Conservation (phyloP, 2,329 filamentous ascomycete species). For the Bipolaris gigantea region DNA sequence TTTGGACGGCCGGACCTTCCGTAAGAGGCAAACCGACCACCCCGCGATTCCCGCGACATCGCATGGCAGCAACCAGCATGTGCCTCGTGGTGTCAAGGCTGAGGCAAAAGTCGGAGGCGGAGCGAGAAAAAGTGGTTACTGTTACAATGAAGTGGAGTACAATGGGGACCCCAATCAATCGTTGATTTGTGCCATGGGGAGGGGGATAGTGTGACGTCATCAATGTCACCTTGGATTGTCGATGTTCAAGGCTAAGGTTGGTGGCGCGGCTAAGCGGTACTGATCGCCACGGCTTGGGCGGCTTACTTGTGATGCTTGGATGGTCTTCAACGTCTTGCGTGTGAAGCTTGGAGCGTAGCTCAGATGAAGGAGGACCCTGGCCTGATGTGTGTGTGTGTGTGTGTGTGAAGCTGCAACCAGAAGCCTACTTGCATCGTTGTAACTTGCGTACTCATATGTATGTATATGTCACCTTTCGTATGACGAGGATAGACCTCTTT, state of each 20-base stretch:
- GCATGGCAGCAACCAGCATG: not conserved
- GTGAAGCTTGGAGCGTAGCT: constrained; percentile 5
- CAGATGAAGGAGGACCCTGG: not conserved
- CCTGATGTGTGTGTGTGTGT: not conserved
- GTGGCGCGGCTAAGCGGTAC: constrained; percentile 14
- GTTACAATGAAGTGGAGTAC: not conserved
- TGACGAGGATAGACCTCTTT: not conserved
- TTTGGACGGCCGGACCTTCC: not conserved
- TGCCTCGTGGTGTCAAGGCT: not conserved
- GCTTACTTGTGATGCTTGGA: constrained; percentile 10
- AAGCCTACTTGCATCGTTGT: not conserved
- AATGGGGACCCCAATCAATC: not conserved
- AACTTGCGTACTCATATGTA: not conserved
- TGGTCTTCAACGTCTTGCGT: not conserved
- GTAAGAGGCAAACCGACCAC: not conserved
- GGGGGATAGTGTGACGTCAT: constrained; percentile 15
- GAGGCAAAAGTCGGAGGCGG: constrained; percentile 4
- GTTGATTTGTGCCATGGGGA: constrained; percentile 6
- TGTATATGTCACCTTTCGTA: not conserved
- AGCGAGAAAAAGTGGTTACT: constrained; percentile 1
- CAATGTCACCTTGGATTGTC: not conserved
- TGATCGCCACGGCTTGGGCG: constrained; percentile 17
- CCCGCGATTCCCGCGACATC: not conserved
- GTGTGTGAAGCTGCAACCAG: not conserved
- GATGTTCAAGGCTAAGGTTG: constrained; percentile 10